Evolutionary conservation across 2,329 filamentous ascomycete genomes (phyloP).

Genomic region (Zymoseptoria pseudotritici): DNA sequence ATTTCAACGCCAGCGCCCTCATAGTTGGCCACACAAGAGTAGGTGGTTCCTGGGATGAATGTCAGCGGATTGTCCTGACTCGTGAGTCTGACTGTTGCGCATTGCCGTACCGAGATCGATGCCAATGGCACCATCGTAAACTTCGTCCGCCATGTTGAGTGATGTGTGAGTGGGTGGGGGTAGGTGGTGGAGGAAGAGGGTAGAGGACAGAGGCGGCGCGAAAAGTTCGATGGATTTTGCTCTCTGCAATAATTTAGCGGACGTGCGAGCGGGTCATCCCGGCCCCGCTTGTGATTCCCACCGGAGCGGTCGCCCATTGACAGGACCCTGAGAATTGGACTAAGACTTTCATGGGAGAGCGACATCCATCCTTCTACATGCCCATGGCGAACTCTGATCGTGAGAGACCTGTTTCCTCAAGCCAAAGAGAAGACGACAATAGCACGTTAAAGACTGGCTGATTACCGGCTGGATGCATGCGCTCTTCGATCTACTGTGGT

Average conservation of each 20-base stretch:
- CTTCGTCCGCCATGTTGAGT: constrained; percentile 83
- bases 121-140: constrained; percentile 99
- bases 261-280: neutral
- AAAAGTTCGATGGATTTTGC: neutral
- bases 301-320: neutral
- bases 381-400: too few species aligned
- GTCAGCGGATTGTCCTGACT: neutral
- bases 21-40: constrained; percentile 99
- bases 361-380: too few species aligned
- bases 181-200: neutral
- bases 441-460: too few species aligned
- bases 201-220: neutral
- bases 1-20: constrained; percentile 99
- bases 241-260: neutral
- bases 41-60: constrained; percentile 72
- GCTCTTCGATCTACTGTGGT: too few species aligned
- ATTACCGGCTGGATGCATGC: too few species aligned
- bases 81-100: neutral
- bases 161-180: constrained; percentile 6
- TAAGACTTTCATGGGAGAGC: neutral
- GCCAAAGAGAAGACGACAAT: too few species aligned
- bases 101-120: constrained; percentile 90
- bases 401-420: too few species aligned
- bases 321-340: neutral
- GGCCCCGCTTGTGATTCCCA: neutral